Evolutionary conservation across 306 rosid genomes (phyloP).

Genomic region (Corylus avellana): DNA sequence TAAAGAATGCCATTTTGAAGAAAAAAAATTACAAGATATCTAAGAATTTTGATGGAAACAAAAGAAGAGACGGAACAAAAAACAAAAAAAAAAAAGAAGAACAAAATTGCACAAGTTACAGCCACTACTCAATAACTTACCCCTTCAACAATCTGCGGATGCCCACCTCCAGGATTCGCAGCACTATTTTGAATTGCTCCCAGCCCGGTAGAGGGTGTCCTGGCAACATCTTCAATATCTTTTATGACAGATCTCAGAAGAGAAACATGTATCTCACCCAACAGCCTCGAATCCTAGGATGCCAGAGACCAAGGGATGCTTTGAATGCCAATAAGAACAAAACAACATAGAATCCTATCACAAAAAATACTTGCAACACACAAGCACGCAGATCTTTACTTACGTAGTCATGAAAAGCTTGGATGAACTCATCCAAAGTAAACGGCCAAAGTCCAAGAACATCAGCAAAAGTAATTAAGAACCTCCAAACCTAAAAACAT

Average conservation of each 20-base stretch:
- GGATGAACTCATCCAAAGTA: constrained; percentile 83
- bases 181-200: constrained; percentile 55
- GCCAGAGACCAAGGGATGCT: constrained; percentile 16
- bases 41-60: constrained; percentile 1
- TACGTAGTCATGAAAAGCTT: constrained; percentile 87
- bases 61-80: constrained; percentile 1
- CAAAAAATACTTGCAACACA: constrained; percentile 3
- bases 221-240: constrained; percentile 76
- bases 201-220: constrained; percentile 51
- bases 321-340: constrained; percentile 21
- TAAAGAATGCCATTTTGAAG: constrained; percentile 12
- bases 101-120: constrained; percentile 24
- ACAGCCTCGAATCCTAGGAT: constrained; percentile 67
- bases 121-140: constrained; percentile 33
- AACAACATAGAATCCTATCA: constrained; percentile 12
- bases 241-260: constrained; percentile 64
- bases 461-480: constrained; percentile 72
- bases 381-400: constrained; percentile 1
- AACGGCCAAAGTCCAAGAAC: constrained; percentile 79
- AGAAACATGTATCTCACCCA: constrained; percentile 75
- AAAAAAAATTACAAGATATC: background rate
- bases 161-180: constrained; percentile 70
- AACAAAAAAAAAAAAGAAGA: constrained; percentile 1
- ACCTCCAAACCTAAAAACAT: constrained; percentile 73
- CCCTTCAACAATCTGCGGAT: constrained; percentile 75